Percentiles rank a stretch among this genome's conserved stretches.
These are phyloP conservation scores for Nitzschia inconspicua DNA, from an alignment of 108 stramenopile genomes.

Conservation along the genomic window DNA sequence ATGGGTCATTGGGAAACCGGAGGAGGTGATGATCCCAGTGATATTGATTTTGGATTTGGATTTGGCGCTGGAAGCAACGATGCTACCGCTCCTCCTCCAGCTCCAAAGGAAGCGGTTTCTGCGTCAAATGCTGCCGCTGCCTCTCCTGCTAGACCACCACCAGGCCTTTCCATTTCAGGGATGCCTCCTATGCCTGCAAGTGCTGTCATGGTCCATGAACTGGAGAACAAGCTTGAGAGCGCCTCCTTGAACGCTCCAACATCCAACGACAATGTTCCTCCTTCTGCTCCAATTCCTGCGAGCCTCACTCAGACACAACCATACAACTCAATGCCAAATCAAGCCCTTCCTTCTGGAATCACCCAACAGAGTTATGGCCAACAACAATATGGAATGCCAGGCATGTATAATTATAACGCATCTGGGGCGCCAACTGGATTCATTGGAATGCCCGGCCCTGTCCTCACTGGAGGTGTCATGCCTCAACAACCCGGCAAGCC, in stretches of 20 bases:
- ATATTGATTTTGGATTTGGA: slow-evolving; percentile 86
- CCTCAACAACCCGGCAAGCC: slow-evolving; percentile 21
- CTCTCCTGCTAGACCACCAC: slow-evolving; percentile 83
- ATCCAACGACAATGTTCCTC: not conserved
- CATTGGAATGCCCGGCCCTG: slow-evolving; percentile 21
- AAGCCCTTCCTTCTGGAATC: slow-evolving; percentile 34
- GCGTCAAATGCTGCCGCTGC: slow-evolving; percentile 32
- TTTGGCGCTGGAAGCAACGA: slow-evolving; percentile 56
- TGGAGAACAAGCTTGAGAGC: slow-evolving; percentile 77
- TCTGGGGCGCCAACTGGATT: slow-evolving; percentile 28
- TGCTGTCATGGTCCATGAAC: slow-evolving; percentile 77
- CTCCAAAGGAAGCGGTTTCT: slow-evolving; percentile 13
- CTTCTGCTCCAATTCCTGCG: not conserved
- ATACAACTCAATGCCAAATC: slow-evolving; percentile 10
- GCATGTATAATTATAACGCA: slow-evolving; percentile 62
- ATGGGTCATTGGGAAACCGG: slow-evolving; percentile 87
- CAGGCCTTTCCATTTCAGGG: slow-evolving; percentile 72
- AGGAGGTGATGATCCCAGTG: slow-evolving; percentile 60
- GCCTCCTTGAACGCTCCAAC: slow-evolving; percentile 40
- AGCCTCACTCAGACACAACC: slow-evolving; percentile 13
- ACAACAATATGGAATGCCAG: slow-evolving; percentile 50
- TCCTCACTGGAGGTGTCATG: slow-evolving; percentile 26
- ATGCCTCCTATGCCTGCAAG: slow-evolving; percentile 86
- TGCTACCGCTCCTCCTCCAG: slow-evolving; percentile 20
- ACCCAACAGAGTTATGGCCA: slow-evolving; percentile 48